Conservation (phyloP, 1,139 yeast genomes). For the Sugiyamaella xylanicola region DNA sequence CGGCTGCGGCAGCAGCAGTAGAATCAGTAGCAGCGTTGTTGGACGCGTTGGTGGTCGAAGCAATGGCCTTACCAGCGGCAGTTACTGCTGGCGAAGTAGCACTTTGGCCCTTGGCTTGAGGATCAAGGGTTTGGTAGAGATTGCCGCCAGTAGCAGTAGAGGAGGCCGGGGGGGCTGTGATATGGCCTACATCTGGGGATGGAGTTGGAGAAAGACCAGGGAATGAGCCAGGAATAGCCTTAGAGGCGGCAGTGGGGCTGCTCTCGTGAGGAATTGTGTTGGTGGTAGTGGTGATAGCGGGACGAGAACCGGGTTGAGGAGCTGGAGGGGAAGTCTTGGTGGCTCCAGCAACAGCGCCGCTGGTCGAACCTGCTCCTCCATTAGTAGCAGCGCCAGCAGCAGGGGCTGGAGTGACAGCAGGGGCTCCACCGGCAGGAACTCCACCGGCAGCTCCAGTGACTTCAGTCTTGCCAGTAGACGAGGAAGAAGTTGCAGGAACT, state of each 20-base stretch:
- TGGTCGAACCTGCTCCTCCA: neutral
- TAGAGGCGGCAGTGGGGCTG: neutral
- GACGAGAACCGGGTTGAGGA: slow-evolving; percentile 16
- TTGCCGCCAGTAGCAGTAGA: slow-evolving; percentile 2
- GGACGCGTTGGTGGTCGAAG: slow-evolving; percentile 15
- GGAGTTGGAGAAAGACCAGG: slow-evolving; percentile 16
- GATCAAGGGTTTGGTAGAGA: slow-evolving; percentile 11
- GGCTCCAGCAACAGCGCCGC: slow-evolving; percentile 4
- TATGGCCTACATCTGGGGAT: slow-evolving; percentile 11
- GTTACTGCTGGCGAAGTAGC: slow-evolving; percentile 7
- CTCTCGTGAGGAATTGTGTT: slow-evolving; percentile 8
- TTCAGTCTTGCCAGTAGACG: neutral
- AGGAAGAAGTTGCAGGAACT: slow-evolving; percentile 2
- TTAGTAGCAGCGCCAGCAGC: neutral
- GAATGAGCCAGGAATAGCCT: slow-evolving; percentile 15
- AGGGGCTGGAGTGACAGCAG: slow-evolving; percentile 11
- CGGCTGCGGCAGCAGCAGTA: slow-evolving; percentile 16
- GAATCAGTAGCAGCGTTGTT: neutral
- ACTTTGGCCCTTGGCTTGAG: neutral
- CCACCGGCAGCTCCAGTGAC: too few relatives aligned
- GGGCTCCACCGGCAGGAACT: too few relatives aligned
- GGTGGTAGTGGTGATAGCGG: slow-evolving; percentile 14
- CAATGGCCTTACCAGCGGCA: slow-evolving; percentile 24
- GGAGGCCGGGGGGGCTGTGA: neutral
- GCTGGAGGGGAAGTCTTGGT: slow-evolving; percentile 10